Percentiles rank a stretch among this genome's conserved stretches.
These are phyloP conservation scores for Saturnispora serradocipensis DNA, from an alignment of 805 yeast genomes.

Conservation along the genomic window DNA sequence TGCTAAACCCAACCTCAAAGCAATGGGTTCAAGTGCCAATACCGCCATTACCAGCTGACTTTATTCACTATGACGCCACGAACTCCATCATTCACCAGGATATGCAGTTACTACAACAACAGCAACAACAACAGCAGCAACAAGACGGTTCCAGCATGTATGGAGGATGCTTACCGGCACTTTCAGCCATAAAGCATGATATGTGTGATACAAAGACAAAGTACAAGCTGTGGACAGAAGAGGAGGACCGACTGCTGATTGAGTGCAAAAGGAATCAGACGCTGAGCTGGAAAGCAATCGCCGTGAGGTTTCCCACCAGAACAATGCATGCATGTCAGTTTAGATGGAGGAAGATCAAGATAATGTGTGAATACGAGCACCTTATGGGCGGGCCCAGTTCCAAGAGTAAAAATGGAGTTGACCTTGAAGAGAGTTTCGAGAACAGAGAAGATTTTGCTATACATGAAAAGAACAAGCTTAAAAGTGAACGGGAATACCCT, in stretches of 20 bases:
- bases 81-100: background rate
- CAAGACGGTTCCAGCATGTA: background rate
- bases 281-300: constrained; percentile 13
- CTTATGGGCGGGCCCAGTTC: background rate
- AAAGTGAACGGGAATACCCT: background rate
- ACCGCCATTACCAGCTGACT: background rate
- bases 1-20: background rate
- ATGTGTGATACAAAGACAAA: background rate
- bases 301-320: constrained; percentile 9
- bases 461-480: background rate
- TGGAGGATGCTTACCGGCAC: background rate
- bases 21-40: background rate
- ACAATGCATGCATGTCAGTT: constrained; percentile 15
- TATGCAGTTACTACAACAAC: background rate
- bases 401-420: background rate
- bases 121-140: background rate
- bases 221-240: constrained; percentile 13
- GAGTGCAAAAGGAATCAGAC: constrained; percentile 6
- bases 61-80: background rate
- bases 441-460: background rate
- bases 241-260: constrained; percentile 10
- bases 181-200: background rate
- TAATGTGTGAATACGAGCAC: background rate
- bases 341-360: constrained; percentile 12
- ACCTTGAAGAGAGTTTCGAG: background rate